Percentiles rank a stretch among this genome's conserved stretches.
phyloP scores from a whole-genome alignment of 352 stramenopile genomes.

The Phytopythium cucurbitacearum region DNA sequence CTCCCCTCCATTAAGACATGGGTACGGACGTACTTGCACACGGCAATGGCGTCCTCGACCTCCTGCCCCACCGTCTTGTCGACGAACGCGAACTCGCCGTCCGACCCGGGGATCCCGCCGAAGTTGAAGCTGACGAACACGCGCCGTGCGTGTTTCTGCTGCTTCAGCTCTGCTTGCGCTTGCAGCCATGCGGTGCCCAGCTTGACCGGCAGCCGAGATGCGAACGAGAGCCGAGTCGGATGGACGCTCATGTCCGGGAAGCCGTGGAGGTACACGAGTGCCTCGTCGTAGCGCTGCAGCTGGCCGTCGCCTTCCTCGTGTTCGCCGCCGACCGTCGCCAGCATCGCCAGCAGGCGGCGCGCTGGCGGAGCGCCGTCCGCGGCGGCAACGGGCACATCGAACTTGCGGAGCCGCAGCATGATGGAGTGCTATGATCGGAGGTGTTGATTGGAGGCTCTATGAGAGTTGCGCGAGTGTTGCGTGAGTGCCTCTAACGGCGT shows the following conservation, averaged over 20 bases:
- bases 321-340: too few species aligned
- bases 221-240: slow-evolving; percentile 41
- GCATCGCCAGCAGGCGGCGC: not conserved
- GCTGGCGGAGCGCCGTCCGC: too few species aligned
- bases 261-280: slow-evolving; percentile 69
- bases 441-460: too few species aligned
- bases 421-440: too few species aligned
- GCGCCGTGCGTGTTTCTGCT: not conserved
- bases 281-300: slow-evolving; percentile 19
- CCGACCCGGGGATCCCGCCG: slow-evolving; percentile 54
- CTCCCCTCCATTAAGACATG: slow-evolving; percentile 16
- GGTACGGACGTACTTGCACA: slow-evolving; percentile 37
- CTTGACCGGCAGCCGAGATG: slow-evolving; percentile 52
- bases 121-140: slow-evolving; percentile 70
- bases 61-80: slow-evolving; percentile 60
- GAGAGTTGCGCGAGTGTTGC: too few species aligned
- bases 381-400: too few species aligned
- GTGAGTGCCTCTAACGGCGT: too few species aligned
- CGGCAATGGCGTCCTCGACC: slow-evolving; percentile 44
- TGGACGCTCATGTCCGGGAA: slow-evolving; percentile 75
- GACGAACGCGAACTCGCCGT: slow-evolving; percentile 35
- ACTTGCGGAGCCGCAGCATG: too few species aligned
- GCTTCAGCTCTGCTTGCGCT: slow-evolving; percentile 7
- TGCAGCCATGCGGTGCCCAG: slow-evolving; percentile 47
- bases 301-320: not conserved